Evolutionary conservation across 2,329 filamentous ascomycete genomes (phyloP).

Genomic region (Pseudocercospora vitis): DNA sequence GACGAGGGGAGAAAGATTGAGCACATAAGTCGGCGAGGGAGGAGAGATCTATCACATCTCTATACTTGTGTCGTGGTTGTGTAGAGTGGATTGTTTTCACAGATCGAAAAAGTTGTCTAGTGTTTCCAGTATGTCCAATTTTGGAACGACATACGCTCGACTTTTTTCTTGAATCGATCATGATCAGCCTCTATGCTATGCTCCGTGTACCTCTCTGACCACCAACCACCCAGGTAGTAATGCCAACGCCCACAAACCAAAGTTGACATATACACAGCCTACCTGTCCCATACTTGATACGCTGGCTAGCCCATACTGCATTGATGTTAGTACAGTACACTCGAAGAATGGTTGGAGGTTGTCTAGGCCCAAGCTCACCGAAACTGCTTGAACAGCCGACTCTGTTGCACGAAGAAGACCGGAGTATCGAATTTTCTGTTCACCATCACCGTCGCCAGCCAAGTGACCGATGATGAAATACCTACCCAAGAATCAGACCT

Average conservation of each 20-base stretch:
- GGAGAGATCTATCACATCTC: too few relatives aligned
- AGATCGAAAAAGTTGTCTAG: too few relatives aligned
- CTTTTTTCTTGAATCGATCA: neutral
- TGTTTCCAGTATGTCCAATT: too few relatives aligned
- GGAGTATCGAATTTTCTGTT: constrained; percentile 66
- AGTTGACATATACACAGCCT: constrained; percentile 69
- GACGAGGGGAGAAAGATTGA: too few relatives aligned
- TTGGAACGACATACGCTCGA: too few relatives aligned
- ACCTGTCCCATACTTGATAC: constrained; percentile 62
- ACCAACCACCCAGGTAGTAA: constrained; percentile 67
- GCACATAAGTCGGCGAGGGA: too few relatives aligned
- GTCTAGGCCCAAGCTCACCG: too few relatives aligned
- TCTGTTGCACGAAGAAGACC: constrained; percentile 68
- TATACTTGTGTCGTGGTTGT: too few relatives aligned
- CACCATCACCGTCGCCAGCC: constrained; percentile 57
- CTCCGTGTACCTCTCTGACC: constrained; percentile 54
- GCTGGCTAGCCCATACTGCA: constrained; percentile 64
- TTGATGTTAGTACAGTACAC: neutral
- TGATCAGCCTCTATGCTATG: too few relatives aligned
- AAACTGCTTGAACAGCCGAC: constrained; percentile 70
- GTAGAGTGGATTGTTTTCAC: too few relatives aligned
- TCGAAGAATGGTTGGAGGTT: too few relatives aligned
- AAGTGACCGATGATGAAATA: constrained; percentile 68
- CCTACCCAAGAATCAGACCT: neutral
- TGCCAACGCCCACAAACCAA: constrained; percentile 64